Evolutionary conservation across 805 yeast species (phyloP), one percentile per base, ranked within the genome.

Genomic region (Saccharomycopsis sp.): DNA sequence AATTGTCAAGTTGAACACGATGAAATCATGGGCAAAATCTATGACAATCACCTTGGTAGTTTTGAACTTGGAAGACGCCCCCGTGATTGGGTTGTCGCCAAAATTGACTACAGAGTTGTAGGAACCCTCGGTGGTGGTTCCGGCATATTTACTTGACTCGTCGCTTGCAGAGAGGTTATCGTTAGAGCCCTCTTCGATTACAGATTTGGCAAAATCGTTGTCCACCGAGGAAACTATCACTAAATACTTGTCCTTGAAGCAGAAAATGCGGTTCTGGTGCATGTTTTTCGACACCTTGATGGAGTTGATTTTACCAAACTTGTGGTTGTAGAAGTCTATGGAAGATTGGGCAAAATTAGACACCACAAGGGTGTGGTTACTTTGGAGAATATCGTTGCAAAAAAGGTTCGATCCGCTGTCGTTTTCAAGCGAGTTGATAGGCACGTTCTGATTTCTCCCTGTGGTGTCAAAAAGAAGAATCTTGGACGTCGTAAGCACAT

Each of bases 381-480:
- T 67, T 4, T 61, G 61, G n/a, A 65, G 51, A 2, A 79, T 61
- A 55, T 71, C 79, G 40, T 73, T 67, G 64, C 85, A 80, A 58
- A 78, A 72, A 50, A 82, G 70, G 62, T 79, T 81, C 2, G 77
- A 77, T 1, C 87, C 86, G 7, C 64, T 57, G 53, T 70, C 71
- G 20, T 70, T 74, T 18, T 81, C 79, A n/a, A 82, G 68, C 1
- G 78, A 59, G 50, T 73, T 68, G 21, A 72, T 70, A 1, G 87
- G 85, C 56, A 80, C 80, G 0, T 91, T 89, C 53, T 82, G 83
- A 67, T 87, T 87, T 66, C 89, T 77, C 0, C 97, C 96, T 1
- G 84, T 79, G 0, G 97, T 90, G 14, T 84, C 79, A 9, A 91
- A 81, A 0, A 91, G 79, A 52, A 90, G 68, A 1, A 91, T 78